phyloP scores from a whole-genome alignment of 164 flowering plant genomes.

The Sextonia rubra region DNA sequence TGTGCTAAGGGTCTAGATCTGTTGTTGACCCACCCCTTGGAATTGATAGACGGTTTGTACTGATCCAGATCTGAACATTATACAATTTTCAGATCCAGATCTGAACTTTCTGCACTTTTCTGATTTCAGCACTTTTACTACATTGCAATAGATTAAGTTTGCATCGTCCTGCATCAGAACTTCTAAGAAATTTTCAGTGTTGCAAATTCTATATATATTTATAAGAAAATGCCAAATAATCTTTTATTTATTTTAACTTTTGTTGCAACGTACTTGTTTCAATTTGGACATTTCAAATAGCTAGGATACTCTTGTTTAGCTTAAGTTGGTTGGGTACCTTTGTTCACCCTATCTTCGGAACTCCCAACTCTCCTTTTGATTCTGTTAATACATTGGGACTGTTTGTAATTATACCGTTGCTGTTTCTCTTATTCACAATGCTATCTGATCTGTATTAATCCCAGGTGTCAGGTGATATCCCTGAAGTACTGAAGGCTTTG shows the following conservation, averaged over 20 bases:
- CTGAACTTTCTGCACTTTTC: too few species aligned
- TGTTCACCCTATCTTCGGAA: neutral
- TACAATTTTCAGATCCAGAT: too few species aligned
- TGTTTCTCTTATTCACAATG: constrained; percentile 1
- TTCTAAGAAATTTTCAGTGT: too few species aligned
- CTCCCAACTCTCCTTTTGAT: neutral
- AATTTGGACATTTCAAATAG: neutral
- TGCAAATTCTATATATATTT: too few species aligned
- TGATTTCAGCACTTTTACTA: too few species aligned
- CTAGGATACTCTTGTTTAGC: neutral
- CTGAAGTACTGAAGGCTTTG: constrained; percentile 67
- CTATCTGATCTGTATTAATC: constrained; percentile 2
- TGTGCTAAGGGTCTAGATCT: too few species aligned
- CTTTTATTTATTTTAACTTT: too few species aligned
- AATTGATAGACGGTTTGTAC: too few species aligned
- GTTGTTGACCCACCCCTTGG: too few species aligned
- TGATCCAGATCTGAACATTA: too few species aligned
- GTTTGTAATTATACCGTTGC: neutral
- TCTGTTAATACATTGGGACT: neutral
- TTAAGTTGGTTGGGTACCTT: neutral
- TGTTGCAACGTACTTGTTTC: neutral
- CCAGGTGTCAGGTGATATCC: constrained; percentile 76
- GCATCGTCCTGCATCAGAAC: too few species aligned
- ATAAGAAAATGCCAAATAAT: neutral
- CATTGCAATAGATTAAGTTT: too few species aligned